Base-by-base conservation (phyloP, 2,329 filamentous ascomycete species). In the Fusarium brevicatenulatum region DNA sequence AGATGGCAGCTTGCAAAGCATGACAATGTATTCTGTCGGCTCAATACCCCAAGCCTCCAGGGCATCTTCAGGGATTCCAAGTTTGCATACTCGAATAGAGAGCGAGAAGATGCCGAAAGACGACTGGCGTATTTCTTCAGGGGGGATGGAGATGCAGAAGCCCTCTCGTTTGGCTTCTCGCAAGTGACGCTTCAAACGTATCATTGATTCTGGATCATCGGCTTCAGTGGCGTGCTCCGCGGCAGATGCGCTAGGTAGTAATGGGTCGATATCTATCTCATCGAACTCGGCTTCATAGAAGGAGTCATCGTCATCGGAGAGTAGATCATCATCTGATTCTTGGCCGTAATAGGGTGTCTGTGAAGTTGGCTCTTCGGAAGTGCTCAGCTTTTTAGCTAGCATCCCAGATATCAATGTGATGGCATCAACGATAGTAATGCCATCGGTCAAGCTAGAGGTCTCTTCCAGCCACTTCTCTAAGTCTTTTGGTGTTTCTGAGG, bases 11-110 rank as follows among this genome's bases (percentile, higher is more conserved):
- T 88, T 87, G 47, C 96, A 87, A 28, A 97, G 84, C 9, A 97
- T 84, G 9, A 95, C 88, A 43, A 97, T 80, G 76, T 95, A 95
- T 39, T 95, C 91, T 1, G 85, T 81, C 0, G 85, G 82, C 19
- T 88, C 82, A 16, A 97, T 80, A 67, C 91, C 87, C 95, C 95
- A 97, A 4, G 94, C 93, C 76, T 92, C 87, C 81, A 94, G 88
- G 1, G 90, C 91, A 77, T 95, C 93, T 42, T 91, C 87, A 0
- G 93, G 92, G 18, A 97, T 88, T 1, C 88, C 90, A 3, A 97
- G 87, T 74, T 92, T 92, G 8, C 87, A 84, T 36, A 93, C 88
- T 8, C 90, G 90, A 36, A 93, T 88, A 1, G 94, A 94, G 4
- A 96, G 81, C 9, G 90, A 90, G 23, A 96, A 80, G 7, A 87